Evolutionary conservation across 2,329 filamentous ascomycete species (phyloP).

Genomic region (Mycosphaerella sp.): DNA sequence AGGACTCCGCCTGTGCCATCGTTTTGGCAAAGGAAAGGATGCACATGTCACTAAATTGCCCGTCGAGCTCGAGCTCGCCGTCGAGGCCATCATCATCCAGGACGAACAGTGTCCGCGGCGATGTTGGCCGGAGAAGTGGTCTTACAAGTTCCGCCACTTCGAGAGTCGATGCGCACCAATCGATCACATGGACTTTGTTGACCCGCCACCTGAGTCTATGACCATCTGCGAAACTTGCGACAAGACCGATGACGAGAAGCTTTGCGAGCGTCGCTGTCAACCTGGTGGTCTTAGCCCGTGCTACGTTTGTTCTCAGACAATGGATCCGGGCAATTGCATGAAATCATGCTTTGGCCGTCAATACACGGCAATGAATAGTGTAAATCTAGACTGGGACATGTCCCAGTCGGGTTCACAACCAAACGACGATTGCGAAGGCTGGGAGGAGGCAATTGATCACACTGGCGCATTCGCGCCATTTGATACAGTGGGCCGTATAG

Average conservation of each 20-base stretch:
- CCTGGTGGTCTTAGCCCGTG: neutral
- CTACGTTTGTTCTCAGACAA: neutral
- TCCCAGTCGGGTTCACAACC: neutral
- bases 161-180: slow-evolving; percentile 13
- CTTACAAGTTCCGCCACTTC: slow-evolving; percentile 8
- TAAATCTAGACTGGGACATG: neutral
- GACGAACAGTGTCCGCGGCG: neutral
- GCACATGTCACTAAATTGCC: slow-evolving; percentile 23
- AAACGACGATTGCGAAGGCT: slow-evolving; percentile 9
- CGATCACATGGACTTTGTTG: slow-evolving; percentile 2
- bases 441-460: slow-evolving; percentile 10
- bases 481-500: neutral
- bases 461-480: neutral
- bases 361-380: neutral
- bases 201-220: neutral
- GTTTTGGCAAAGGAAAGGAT: slow-evolving; percentile 19
- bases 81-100: slow-evolving; percentile 15
- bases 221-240: neutral
- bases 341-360: slow-evolving; percentile 4
- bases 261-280: slow-evolving; percentile 1
- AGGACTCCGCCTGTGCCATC: slow-evolving; percentile 20
- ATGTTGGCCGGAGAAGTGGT: neutral
- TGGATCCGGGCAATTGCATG: slow-evolving; percentile 3
- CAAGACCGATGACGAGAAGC: neutral
- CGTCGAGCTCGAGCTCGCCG: slow-evolving; percentile 17